Conservation (phyloP, 352 stramenopile genomes). For the Saprolegnia parasitica region DNA sequence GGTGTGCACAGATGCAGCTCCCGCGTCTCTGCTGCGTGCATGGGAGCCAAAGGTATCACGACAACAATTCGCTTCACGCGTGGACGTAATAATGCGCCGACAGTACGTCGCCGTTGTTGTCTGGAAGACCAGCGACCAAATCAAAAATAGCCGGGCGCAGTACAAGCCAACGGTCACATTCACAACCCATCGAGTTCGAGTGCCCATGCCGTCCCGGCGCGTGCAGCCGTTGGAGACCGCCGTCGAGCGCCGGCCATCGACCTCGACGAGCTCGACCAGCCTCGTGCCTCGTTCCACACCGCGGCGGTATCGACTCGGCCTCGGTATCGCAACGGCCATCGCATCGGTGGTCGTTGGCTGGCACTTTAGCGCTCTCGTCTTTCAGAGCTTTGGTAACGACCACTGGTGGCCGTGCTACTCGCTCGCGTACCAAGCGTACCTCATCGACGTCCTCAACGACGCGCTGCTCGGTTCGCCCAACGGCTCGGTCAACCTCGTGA, state of each 20-base stretch:
- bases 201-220: too few relatives aligned
- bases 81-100: too few relatives aligned
- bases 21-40: too few relatives aligned
- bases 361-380: neutral
- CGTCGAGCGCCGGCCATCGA: neutral
- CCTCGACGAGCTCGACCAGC: neutral
- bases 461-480: neutral
- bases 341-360: neutral
- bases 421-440: constrained; percentile 5
- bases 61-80: too few relatives aligned
- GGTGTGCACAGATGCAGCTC: too few relatives aligned
- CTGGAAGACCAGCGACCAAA: too few relatives aligned
- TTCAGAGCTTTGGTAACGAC: constrained; percentile 10
- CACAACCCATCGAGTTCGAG: too few relatives aligned
- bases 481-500: neutral
- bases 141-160: too few relatives aligned
- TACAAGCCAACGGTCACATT: too few relatives aligned
- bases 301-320: neutral
- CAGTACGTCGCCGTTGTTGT: too few relatives aligned
- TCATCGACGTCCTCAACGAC: constrained; percentile 10
- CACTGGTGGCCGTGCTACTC: constrained; percentile 18
- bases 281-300: neutral
- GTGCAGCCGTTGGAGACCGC: too few relatives aligned
- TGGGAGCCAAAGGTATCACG: too few relatives aligned
- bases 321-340: neutral